Evolutionary conservation across 495 filamentous ascomycete genomes (phyloP), one percentile per base, ranked within the genome.

Genomic region (Aspergillus steynii): DNA sequence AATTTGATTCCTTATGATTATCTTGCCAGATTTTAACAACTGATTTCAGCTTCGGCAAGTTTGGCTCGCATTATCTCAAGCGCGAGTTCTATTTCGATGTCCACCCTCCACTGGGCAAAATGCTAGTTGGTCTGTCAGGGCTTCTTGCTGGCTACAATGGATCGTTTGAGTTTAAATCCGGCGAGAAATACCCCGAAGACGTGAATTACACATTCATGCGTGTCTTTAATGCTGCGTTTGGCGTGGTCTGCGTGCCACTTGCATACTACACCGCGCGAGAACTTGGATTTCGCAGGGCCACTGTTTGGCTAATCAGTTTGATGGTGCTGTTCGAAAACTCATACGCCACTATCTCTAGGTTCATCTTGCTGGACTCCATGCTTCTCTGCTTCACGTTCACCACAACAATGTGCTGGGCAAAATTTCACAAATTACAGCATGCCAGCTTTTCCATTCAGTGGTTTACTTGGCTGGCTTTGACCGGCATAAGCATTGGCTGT

Each of bases 61-160:
- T 99, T 75, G 95, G 95, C 61, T 97, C 94, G 65, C 93, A 99
- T 76, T 99, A 99, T 71, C 84, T 99, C 60, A 97, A 99, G 69
- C 91, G 94, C 67, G 96, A 98, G 77, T 96, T 98, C 81, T 99
- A 98, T 85, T 99, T 99, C 78, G 95, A 99, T 83, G 95, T 98
- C 37, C 91, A 99, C 73, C 95, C 95, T 56, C 95, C 95, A 50
- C 85, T 98, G 50, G 95, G 95, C 68, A 99, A 99, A 82, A 97
- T 99, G 85, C 85, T 99, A 28, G 96, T 99, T 62, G 95, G 95
- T 50, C 83, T 99, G 57, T 98, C 95, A 12, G 95, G 95, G 66
- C 94, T 93, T 67, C 80, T 99, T 57, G 95, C 95, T 42, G 94
- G 94, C 55, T 99, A 99, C 81, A 99, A 99, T 84, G 95, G 95